Conservation (phyloP, 495 filamentous ascomycete genomes). For the Chaetomium cochliodes region DNA sequence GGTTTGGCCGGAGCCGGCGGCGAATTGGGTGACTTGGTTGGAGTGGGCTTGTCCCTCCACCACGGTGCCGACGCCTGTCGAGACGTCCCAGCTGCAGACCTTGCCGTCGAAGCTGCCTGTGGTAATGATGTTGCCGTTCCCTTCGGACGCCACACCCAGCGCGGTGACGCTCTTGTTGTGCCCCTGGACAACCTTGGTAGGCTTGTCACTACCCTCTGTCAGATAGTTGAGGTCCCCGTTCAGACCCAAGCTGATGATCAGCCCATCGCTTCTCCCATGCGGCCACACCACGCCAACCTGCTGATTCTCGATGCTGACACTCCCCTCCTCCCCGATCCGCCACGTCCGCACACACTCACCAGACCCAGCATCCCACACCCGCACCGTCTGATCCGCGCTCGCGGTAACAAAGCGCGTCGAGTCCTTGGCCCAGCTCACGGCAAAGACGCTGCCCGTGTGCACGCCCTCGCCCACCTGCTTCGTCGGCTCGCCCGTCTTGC, state of each 20-base stretch:
- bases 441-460: slow-evolving; percentile 91
- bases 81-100: slow-evolving; percentile 76
- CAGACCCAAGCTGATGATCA: slow-evolving; percentile 85
- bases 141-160: slow-evolving; percentile 52
- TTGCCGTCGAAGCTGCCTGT: slow-evolving; percentile 91
- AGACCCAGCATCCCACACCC: slow-evolving; percentile 81
- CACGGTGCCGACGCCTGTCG: slow-evolving; percentile 61
- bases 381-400: slow-evolving; percentile 89
- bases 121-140: slow-evolving; percentile 60
- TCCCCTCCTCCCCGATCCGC: slow-evolving; percentile 80
- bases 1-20: slow-evolving; percentile 57
- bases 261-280: slow-evolving; percentile 72
- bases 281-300: slow-evolving; percentile 96
- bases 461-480: slow-evolving; percentile 72
- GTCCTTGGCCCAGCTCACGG: slow-evolving; percentile 84
- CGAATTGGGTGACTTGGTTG: slow-evolving; percentile 77
- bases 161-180: slow-evolving; percentile 92
- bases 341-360: slow-evolving; percentile 75
- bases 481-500: slow-evolving; percentile 83
- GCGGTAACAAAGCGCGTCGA: slow-evolving; percentile 88
- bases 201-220: slow-evolving; percentile 62
- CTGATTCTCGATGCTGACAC: slow-evolving; percentile 72
- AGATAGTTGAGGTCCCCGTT: slow-evolving; percentile 91
- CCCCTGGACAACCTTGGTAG: slow-evolving; percentile 74
- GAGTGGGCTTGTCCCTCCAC: slow-evolving; percentile 78